Evolutionary conservation across 257 asterid species (phyloP).

Genomic region (Thymus quinquecostatus): DNA sequence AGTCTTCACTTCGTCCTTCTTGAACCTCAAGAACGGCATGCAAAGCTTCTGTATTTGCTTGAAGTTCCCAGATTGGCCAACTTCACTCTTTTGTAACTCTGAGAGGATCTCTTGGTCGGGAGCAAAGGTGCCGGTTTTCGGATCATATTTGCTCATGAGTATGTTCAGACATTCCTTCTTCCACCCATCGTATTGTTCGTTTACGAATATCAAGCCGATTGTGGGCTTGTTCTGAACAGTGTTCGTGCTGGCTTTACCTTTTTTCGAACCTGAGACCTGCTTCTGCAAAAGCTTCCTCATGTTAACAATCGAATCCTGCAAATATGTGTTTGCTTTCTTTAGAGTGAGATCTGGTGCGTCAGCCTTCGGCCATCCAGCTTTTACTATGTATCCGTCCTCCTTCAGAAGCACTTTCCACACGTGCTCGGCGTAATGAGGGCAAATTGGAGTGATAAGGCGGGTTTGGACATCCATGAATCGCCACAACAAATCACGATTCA

Average conservation of each 20-base stretch:
- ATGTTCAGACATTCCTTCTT: conserved; percentile 72
- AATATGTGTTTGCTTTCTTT: conserved; percentile 72
- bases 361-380: conserved; percentile 83
- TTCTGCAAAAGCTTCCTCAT: conserved; percentile 93
- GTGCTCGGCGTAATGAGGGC: conserved; percentile 84
- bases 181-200: conserved; percentile 91
- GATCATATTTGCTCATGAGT: conserved; percentile 59
- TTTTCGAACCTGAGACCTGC: conserved; percentile 75
- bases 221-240: conserved; percentile 57
- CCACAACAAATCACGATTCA: conserved; percentile 67
- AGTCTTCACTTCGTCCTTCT: conserved; percentile 71
- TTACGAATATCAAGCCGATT: conserved; percentile 63
- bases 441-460: conserved; percentile 70
- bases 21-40: conserved; percentile 92
- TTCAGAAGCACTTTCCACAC: conserved; percentile 78
- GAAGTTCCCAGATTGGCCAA: conserved; percentile 63
- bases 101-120: conserved; percentile 77
- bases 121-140: conserved; percentile 54
- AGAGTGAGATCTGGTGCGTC: conserved; percentile 73
- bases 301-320: conserved; percentile 73
- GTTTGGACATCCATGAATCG: conserved; percentile 87
- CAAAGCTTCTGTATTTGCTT: conserved; percentile 77
- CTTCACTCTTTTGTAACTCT: conserved; percentile 66
- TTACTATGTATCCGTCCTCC: conserved; percentile 69
- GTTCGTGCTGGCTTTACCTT: conserved; percentile 45